A percentile compares a stretch with the other conserved stretches of the same genome.
These are phyloP conservation scores for Mycena rosella DNA, from an alignment of 768 basidiomycete species.

Conservation along the genomic window DNA sequence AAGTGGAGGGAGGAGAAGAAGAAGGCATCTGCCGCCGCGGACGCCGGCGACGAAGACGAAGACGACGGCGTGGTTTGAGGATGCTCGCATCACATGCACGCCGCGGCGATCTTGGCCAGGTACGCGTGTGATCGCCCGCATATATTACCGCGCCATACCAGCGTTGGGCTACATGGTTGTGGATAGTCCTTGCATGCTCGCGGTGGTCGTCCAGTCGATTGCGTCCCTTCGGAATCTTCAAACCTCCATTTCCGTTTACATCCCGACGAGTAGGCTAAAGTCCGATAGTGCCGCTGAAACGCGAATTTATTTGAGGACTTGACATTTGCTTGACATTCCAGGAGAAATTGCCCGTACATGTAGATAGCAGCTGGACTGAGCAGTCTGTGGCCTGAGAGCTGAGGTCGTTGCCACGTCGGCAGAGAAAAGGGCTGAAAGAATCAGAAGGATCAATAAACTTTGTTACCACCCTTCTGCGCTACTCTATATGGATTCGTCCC, in stretches of 20 bases:
- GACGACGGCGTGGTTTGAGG: conserved; percentile 6
- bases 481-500: conserved; percentile 49
- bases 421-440: neutral
- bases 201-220: no score
- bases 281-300: no score
- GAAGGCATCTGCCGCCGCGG: neutral
- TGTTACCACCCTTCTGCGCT: no score
- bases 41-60: conserved; percentile 11
- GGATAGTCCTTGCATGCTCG: no score
- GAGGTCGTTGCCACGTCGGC: conserved; percentile 10
- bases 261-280: no score
- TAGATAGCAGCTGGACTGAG: neutral
- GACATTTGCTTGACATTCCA: neutral
- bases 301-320: no score
- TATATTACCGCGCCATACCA: no score
- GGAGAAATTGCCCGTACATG: neutral
- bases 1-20: conserved; percentile 54
- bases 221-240: no score
- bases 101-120: conserved; percentile 19
- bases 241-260: no score
- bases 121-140: conserved; percentile 5
- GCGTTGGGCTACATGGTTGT: no score
- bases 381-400: no score
- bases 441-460: no score
- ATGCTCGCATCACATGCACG: neutral